Evolutionary conservation across 208 protist genomes (phyloP), one percentile per base, ranked within the genome.

Genomic region (Polymyxa betae): DNA sequence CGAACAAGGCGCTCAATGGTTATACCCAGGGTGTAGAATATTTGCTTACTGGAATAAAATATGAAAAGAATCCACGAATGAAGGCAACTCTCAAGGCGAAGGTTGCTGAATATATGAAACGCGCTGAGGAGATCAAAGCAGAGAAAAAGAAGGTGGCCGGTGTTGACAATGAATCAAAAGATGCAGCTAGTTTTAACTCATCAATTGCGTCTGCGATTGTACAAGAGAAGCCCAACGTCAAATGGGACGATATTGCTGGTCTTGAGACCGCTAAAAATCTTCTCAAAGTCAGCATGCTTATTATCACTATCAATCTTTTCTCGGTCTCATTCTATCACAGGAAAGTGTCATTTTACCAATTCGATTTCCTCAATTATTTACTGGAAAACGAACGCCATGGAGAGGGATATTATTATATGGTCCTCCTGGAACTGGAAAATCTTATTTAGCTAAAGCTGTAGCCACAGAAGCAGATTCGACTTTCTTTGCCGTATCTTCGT

Each of bases 321-420:
- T 60, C 12, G 24, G 12, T 24, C 49, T 5, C 49, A 29, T 24
- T 24, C 49, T 29, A 60, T 60, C 49, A 60, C 24, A 98, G 82
- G 98, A 99, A 91, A 97, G 97, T 32, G 97, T 98, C 0, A 96
- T 99, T 41, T 92, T 99, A 20, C 98, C 98, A 0, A 92, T 96
- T 44, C 96, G 94, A 89, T 98, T 98, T 91, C 98, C 98, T 12
- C 95, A 98, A 1, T 94, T 99, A 54, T 99, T 99, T 93, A 93
- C 91, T 1, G 90, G 90, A 0, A 89, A 93, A 29, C 54, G 91
- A 29, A 60, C 40, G 46, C 93, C 92, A 77, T 94, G 93, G 92
- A 0, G 52, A 0, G 93, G 92, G n/a, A 93, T 94, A 38, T 88
- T 94, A 52, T 88, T 94, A 44, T 93, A 93, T 87, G 93, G 93